Evolutionary conservation across 2,329 filamentous ascomycete genomes (phyloP).

Genomic region (Sarocladium oryzae): DNA sequence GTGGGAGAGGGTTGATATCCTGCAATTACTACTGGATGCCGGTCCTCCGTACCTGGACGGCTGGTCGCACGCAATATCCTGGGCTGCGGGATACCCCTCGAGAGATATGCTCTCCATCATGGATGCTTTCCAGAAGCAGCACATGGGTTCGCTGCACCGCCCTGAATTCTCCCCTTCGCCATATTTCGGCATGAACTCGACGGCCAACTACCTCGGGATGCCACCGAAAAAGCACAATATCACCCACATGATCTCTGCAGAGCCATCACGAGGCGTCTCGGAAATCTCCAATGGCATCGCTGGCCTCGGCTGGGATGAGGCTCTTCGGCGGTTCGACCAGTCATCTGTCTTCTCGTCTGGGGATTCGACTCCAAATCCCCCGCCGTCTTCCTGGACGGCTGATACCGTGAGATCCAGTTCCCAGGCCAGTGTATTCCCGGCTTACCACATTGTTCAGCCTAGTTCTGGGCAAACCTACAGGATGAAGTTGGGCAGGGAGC

Average conservation of each 20-base stretch:
- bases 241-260: background rate
- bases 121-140: background rate
- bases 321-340: background rate
- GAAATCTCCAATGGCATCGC: background rate
- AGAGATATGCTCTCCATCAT: constrained; percentile 16
- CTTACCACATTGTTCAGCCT: background rate
- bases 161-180: background rate
- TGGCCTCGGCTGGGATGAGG: background rate
- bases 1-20: constrained; percentile 20
- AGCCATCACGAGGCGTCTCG: background rate
- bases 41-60: constrained; percentile 15
- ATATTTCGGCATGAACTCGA: background rate
- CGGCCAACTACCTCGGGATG: background rate
- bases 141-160: background rate
- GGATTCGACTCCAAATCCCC: background rate
- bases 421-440: background rate
- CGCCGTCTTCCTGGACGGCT: background rate
- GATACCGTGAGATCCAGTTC: background rate
- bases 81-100: constrained; percentile 16
- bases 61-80: constrained; percentile 16
- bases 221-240: background rate
- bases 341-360: background rate
- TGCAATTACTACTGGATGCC: constrained; percentile 16
- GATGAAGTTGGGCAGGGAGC: background rate
- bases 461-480: background rate